phyloP scores from a whole-genome alignment of 2,329 filamentous ascomycete species.

The Sporothrix sp. region DNA sequence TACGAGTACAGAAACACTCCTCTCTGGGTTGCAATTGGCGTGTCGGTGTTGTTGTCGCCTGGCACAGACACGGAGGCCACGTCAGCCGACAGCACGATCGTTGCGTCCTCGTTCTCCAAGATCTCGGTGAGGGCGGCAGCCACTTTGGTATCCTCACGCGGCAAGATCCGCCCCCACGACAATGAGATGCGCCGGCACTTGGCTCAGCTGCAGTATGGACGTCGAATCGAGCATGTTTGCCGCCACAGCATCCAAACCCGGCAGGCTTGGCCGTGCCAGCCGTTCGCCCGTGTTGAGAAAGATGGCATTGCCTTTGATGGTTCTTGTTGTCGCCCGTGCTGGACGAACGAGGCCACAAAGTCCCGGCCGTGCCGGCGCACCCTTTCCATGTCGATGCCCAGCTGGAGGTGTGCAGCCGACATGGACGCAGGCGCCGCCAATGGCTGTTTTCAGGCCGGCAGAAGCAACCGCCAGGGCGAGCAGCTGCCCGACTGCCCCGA shows the following conservation, averaged over 20 bases:
- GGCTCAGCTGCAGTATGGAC: constrained; percentile 35
- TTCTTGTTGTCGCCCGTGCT: no score
- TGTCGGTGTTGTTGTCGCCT: constrained; percentile 5
- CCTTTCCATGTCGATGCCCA: constrained; percentile 37
- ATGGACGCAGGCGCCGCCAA: constrained; percentile 46
- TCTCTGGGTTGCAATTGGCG: not conserved
- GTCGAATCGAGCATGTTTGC: constrained; percentile 36
- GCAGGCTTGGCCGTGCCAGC: constrained; percentile 29
- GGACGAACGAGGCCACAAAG: constrained; percentile 41
- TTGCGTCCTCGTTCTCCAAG: constrained; percentile 34
- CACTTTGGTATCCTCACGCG: constrained; percentile 39
- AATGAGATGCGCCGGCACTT: constrained; percentile 38
- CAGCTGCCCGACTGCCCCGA: constrained; percentile 43
- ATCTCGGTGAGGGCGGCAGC: constrained; percentile 33
- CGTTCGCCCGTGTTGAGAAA: constrained; percentile 39
- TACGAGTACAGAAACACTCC: not conserved
- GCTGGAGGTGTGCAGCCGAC: constrained; percentile 37
- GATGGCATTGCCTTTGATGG: constrained; percentile 30
- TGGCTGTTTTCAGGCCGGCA: constrained; percentile 33
- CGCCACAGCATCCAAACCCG: constrained; percentile 29
- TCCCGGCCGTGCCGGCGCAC: constrained; percentile 43
- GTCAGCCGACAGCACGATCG: constrained; percentile 24
- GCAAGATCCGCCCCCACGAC: constrained; percentile 45
- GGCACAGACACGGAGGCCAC: constrained; percentile 22
- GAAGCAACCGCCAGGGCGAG: constrained; percentile 38